A percentile compares a stretch with the other conserved stretches of the same genome.
These are phyloP conservation scores for Arthrobotrys pseudoclavata DNA, from an alignment of 2,329 filamentous ascomycete genomes.

Conservation along the genomic window DNA sequence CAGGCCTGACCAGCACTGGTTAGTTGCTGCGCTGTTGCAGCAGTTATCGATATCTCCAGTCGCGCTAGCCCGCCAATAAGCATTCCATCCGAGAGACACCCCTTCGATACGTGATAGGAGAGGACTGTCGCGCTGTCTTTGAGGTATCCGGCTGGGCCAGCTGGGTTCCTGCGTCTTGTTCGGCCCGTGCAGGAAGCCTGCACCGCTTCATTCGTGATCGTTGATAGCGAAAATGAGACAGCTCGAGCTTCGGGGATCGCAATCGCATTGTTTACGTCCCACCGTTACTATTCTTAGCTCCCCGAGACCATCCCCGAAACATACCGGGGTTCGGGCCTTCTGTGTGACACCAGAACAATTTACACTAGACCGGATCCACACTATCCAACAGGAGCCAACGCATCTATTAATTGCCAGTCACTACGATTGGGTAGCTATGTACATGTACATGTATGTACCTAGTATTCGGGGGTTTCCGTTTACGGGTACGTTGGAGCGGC, in stretches of 20 bases:
- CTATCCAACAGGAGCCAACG: conserved; percentile 1
- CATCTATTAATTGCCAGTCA: background rate
- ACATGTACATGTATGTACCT: background rate
- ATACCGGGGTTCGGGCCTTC: background rate
- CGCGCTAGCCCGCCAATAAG: conserved; percentile 24
- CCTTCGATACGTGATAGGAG: conserved; percentile 4
- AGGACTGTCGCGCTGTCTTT: background rate
- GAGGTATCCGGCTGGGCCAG: background rate
- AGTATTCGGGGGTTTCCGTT: too few relatives aligned
- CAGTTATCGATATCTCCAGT: conserved; percentile 17
- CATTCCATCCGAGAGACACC: conserved; percentile 17
- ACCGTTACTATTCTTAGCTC: conserved; percentile 32
- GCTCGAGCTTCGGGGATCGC: conserved; percentile 23
- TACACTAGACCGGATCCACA: background rate
- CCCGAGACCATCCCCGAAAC: conserved; percentile 5
- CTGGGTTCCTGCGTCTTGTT: conserved; percentile 21
- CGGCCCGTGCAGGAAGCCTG: conserved; percentile 23
- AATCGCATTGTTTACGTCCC: conserved; percentile 36
- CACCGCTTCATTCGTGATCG: conserved; percentile 7
- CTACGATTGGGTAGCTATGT: background rate
- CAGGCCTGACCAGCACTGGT: conserved; percentile 18
- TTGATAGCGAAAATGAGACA: conserved; percentile 21
- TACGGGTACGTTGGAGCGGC: too few relatives aligned
- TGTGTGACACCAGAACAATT: conserved; percentile 33
- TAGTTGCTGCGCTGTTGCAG: conserved; percentile 2